These are phyloP conservation scores for Trichoderma simmonsii DNA, from an alignment of 2,329 filamentous ascomycete species.

Conservation along the genomic window DNA sequence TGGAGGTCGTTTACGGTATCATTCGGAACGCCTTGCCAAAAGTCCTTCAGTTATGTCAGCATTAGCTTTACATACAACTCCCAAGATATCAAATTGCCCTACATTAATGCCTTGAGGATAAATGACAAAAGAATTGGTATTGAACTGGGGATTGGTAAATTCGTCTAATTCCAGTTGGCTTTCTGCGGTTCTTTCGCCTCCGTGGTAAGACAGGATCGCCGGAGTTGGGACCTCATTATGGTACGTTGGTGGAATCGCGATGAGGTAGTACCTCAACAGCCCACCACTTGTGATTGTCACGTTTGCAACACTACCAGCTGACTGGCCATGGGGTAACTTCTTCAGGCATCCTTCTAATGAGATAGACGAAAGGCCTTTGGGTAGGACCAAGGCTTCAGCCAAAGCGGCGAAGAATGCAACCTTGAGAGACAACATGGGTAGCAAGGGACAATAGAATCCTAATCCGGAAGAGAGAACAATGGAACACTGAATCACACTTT, in stretches of 20 bases:
- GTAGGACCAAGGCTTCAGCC: background rate
- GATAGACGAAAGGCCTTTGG: background rate
- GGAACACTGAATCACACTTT: background rate
- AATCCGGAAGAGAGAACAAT: background rate
- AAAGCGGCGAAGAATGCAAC: background rate
- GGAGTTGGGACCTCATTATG: background rate
- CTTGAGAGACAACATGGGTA: background rate
- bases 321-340: background rate
- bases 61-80: background rate
- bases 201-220: background rate
- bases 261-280: background rate
- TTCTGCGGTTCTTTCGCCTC: background rate
- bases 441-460: background rate
- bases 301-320: background rate
- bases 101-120: slow-evolving; percentile 2
- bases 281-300: background rate
- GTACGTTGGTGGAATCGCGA: background rate
- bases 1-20: background rate
- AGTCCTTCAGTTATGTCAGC: background rate
- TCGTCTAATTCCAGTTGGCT: background rate
- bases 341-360: background rate
- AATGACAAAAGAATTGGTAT: background rate
- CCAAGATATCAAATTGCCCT: background rate
- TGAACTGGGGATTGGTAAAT: background rate
- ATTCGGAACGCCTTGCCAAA: background rate